Evolutionary conservation across 805 yeast genomes (phyloP), one percentile per base, ranked within the genome.

Genomic region (Starmera dryadoides): DNA sequence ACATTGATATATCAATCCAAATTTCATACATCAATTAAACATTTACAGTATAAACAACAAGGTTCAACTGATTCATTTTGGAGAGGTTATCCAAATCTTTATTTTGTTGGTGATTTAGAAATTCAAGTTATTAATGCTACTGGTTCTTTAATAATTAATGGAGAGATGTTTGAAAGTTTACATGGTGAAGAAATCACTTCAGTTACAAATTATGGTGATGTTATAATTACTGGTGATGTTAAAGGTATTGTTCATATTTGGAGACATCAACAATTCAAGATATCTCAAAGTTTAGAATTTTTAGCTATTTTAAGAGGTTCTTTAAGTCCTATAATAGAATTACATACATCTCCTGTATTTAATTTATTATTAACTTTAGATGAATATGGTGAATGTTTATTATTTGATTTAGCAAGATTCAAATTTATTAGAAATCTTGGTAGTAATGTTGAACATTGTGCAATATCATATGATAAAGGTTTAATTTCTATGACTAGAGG

Each of bases 221-320:
- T 46, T 9, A 45, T 64, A 37, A 36, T 63, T 7, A 64, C 66
- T 3, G 71, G 66, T 1, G 65, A 80, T 9, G 58, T 60, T 11
- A 79, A 71, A 52, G 91, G 91, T 1, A 59, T 76, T 1, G 68
- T 86, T 12, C 75, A 77, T 45, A 61, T 77, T 11, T 77, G 89
- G 80, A 69, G 51, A 35, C 55, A 50, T 36, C 35, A 45, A 9
- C 46, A 48, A 0, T 4, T 39, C 6, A 43, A 56, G 5, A 40
- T 48, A 34, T 46, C 50, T 47, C 48, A 58, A 30, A 46, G 44
- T 5, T 37, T 74, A 29, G 68, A 68, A 38, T 66, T 59, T 52
- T 71, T 68, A 47, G 51, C 62, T 19, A 60, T 70, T 37, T 51
- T 80, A 36, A 59, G 86, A 37, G 86, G 87, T 0, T 94, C 85